Evolutionary conservation across 1,284 basidiomycete genomes (phyloP).

Genomic region (Caloboletus inedulis): DNA sequence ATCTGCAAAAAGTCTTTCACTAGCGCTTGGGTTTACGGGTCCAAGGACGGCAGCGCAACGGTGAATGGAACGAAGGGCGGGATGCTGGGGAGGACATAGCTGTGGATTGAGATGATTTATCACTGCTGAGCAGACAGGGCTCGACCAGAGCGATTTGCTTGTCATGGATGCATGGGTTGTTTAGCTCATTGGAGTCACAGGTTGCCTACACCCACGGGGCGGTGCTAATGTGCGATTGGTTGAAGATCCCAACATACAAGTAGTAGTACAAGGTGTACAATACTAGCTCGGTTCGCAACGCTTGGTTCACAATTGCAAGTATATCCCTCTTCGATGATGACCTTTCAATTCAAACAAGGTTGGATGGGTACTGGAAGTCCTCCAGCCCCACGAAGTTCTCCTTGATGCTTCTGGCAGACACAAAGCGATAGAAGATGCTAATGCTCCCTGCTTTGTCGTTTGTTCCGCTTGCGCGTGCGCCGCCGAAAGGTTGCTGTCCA

Average conservation of each 20-base stretch:
- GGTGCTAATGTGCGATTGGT: background rate
- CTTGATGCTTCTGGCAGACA: constrained; percentile 92
- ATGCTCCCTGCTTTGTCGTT: constrained; percentile 98
- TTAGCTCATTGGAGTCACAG: background rate
- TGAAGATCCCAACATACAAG: background rate
- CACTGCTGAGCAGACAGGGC: background rate
- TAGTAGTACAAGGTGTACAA: background rate
- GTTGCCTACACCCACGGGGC: background rate
- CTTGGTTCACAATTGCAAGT: background rate
- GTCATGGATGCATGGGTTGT: background rate
- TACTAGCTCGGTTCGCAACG: no score
- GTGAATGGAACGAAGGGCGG: constrained; percentile 3
- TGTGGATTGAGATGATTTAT: background rate
- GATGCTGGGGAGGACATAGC: background rate
- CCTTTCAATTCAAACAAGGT: constrained; percentile 53
- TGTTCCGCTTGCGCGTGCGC: constrained; percentile 89
- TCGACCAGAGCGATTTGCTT: background rate
- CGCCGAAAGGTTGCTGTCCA: constrained; percentile 97
- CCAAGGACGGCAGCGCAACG: background rate
- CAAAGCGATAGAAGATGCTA: constrained; percentile 86
- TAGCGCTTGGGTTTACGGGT: constrained; percentile 2
- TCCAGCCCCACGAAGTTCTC: constrained; percentile 87
- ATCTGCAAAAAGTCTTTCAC: constrained; percentile 64
- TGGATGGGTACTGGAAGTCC: constrained; percentile 82
- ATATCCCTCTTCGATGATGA: background rate